Evolutionary conservation across 495 filamentous ascomycete genomes (phyloP), one percentile per base, ranked within the genome.

Genomic region (Neurospora terricola): DNA sequence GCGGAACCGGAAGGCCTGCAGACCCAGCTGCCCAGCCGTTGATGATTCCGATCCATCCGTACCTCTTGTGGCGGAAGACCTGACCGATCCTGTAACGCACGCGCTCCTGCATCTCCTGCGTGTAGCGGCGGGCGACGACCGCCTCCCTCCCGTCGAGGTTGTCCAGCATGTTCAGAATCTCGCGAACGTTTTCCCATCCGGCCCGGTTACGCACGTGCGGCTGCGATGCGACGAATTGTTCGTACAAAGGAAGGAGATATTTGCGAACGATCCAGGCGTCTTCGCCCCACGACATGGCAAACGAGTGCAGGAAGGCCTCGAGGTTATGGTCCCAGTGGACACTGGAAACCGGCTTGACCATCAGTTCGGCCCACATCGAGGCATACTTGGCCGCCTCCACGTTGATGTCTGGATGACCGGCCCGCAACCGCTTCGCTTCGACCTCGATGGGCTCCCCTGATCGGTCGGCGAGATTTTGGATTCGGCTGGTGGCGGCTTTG

Each of bases 11-110:
- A 4, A 81, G 74, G 16, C 70, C 73, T 5, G 72, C 69, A 3
- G 74, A 77, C 21, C 81, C 82, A 0, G 85, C 80, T 72, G 94
- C 91, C 96, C 96, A 99, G 21, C 95, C 95, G 12, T 90, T 91
- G 74, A 99, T 92, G 12, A 97, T 85, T 27, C 90, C 94, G 30
- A 86, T 83, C 78, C 96, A 97, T 30, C 85, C 80, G 81, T 97
- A 98, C 69, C 93, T 88, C 76, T 85, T 90, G 79, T 98, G 96
- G 70, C 84, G 86, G 78, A 98, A 96, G 3, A 96, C 88, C 75
- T 96, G 91, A 5, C 96, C 96, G 66, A 99, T 88, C 72, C 85
- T 88, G 82, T 91, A 95, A 71, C 79, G 84, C n/a, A 93, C 88
- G 12, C 77, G 76, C 16, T 78, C 23, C 71, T 75, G 70, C 77